Conservation (phyloP, 139 green algal genomes). For the Volvox africanus region DNA sequence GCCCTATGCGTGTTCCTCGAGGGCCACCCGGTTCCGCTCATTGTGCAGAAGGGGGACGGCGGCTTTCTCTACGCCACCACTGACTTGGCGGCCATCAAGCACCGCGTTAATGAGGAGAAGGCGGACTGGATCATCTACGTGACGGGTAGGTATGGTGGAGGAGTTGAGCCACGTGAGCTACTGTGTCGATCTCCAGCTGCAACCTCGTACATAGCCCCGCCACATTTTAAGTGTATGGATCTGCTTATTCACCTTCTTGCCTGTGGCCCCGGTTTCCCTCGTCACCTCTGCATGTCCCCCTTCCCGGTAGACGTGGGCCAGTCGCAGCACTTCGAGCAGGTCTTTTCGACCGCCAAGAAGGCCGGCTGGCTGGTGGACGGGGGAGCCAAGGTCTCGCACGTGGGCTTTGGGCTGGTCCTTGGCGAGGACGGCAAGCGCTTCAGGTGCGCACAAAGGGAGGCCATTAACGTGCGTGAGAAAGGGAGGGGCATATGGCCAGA, state of each 20-base stretch:
- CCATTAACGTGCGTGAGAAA: not conserved
- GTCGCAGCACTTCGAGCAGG: conserved; percentile 89
- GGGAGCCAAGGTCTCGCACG: conserved; percentile 82
- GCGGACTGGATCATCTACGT: conserved; percentile 98
- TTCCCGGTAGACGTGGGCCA: conserved; percentile 85
- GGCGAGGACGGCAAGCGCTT: conserved; percentile 96
- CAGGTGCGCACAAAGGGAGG: conserved; percentile 52
- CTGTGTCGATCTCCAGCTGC: too few relatives aligned
- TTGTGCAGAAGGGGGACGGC: conserved; percentile 96
- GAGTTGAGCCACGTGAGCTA: too few relatives aligned
- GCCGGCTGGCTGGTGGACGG: conserved; percentile 71
- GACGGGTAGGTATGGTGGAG: conserved; percentile 63
- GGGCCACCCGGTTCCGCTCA: conserved; percentile 85
- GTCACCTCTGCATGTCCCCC: not conserved
- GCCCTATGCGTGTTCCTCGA: conserved; percentile 88
- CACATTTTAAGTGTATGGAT: too few relatives aligned
- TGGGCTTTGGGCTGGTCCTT: conserved; percentile 98
- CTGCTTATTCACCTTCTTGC: too few relatives aligned
- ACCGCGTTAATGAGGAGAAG: conserved; percentile 91
- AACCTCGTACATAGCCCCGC: too few relatives aligned
- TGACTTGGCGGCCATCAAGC: conserved; percentile 91
- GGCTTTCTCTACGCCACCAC: conserved; percentile 96
- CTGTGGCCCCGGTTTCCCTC: too few relatives aligned
- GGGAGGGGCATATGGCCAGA: not conserved
- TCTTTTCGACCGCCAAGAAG: conserved; percentile 85